phyloP scores from a whole-genome alignment of 257 asterid species.

The Oldenlandia corymbosa region DNA sequence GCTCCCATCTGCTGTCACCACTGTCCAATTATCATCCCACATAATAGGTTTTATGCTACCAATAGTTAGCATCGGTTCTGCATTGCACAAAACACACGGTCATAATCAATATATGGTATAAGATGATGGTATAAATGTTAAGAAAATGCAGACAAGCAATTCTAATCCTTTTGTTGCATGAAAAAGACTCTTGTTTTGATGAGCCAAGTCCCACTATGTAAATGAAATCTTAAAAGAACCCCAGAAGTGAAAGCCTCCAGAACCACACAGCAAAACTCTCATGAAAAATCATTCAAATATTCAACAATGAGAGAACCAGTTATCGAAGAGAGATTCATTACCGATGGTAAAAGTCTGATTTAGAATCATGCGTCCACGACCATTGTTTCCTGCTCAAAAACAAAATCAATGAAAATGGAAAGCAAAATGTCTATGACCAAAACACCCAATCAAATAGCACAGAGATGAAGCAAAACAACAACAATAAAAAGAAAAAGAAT shows the following conservation, averaged over 20 bases:
- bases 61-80: conserved; percentile 94
- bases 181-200: not conserved
- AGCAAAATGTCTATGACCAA: not conserved
- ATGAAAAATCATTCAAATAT: not conserved
- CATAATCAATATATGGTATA: not conserved
- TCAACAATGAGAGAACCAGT: not conserved
- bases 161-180: not conserved
- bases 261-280: not conserved
- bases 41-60: conserved; percentile 75
- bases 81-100: conserved; percentile 6
- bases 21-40: conserved; percentile 96
- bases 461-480: not conserved
- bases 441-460: not conserved
- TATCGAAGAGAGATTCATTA: conserved; percentile 19
- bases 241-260: not conserved
- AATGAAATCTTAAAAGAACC: not conserved
- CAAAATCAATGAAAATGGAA: not conserved
- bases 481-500: not conserved
- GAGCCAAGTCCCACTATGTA: not conserved
- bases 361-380: conserved; percentile 67
- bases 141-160: not conserved
- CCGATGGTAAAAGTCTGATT: conserved; percentile 97
- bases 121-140: not conserved
- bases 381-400: conserved; percentile 56
- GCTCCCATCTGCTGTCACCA: conserved; percentile 88